Evolutionary conservation across 2,329 filamentous ascomycete species (phyloP), one percentile per base, ranked within the genome.

Genomic region (Ophiostoma triangulosporum): DNA sequence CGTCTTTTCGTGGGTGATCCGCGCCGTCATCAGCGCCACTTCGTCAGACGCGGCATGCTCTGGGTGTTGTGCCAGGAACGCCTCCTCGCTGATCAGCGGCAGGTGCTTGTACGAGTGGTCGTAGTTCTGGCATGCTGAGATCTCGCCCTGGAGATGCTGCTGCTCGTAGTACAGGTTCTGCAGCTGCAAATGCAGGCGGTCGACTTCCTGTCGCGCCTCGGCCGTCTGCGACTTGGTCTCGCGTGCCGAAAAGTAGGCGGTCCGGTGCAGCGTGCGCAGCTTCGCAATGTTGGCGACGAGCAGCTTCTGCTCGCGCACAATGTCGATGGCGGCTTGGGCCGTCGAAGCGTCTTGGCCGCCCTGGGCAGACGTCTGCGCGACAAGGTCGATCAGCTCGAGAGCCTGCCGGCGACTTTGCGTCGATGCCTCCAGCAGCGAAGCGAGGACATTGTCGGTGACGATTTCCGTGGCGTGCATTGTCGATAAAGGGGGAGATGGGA

Each of bases 161-260:
- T 97, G 90, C 68, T 98, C 91, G 64, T 98, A 98, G 67, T 93
- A 94, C 7, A 98, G 72, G 64, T 98, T 98, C 69, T 97, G 91
- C 53, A 98, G 75, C 64, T 95, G 87, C 35, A 98, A 75, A 65
- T 97, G 90, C 57, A 98, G 74, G 50, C 84, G 81, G 65, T 98
- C 93, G 59, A 97, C 88, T 68, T 95, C 88, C 62, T 91, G 86
- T 49, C 90, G 81, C 49, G 86, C 86, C 66, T 95, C 88, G 29
- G 88, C 85, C 0, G 93, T 97, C 61, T 81, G 74, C 52, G 85
- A 75, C 67, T 97, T 97, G 14, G 90, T 95, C 60, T 88, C 81
- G 59, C 93, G 82, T 29, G 89, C 87, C 29, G 81, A 77, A 61
- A 95, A 77, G 59, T 90, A 81, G 9, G 89, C 88, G 58, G 84